Percentiles rank a stretch among this genome's conserved stretches.
Conservation (phyloP, 306 rosid genomes). For the Sicyos baderoa region DNA sequence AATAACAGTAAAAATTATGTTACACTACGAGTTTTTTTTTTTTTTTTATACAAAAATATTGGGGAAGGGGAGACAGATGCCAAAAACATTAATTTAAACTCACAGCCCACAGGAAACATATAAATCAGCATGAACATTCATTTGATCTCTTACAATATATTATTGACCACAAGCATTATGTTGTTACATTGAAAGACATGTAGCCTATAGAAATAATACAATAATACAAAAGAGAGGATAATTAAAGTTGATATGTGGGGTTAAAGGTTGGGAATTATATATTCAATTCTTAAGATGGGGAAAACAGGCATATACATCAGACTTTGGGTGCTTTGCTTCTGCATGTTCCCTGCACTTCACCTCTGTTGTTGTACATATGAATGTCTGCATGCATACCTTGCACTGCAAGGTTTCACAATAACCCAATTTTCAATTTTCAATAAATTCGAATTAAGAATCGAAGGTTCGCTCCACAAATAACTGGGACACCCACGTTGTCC, state of each 20-base stretch:
- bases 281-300: conserved; percentile 42
- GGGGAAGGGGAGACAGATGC: too few species aligned
- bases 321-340: conserved; percentile 57
- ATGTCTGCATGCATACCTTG: conserved; percentile 63
- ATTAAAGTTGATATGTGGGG: background rate
- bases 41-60: too few species aligned
- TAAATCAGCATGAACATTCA: background rate
- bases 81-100: too few species aligned
- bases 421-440: background rate
- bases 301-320: conserved; percentile 40
- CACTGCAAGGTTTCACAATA: conserved; percentile 35
- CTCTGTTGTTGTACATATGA: conserved; percentile 52
- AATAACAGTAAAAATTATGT: too few species aligned
- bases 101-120: too few species aligned
- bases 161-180: background rate
- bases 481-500: too few species aligned
- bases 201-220: background rate
- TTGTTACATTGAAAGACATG: background rate
- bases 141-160: background rate
- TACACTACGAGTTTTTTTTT: too few species aligned
- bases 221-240: background rate
- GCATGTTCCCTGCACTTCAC: conserved; percentile 64
- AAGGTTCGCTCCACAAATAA: too few species aligned
- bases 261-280: conserved; percentile 17
- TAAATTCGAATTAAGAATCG: background rate